Evolutionary conservation across 2,329 filamentous ascomycete genomes (phyloP).

Genomic region (Diaporthe sp.): DNA sequence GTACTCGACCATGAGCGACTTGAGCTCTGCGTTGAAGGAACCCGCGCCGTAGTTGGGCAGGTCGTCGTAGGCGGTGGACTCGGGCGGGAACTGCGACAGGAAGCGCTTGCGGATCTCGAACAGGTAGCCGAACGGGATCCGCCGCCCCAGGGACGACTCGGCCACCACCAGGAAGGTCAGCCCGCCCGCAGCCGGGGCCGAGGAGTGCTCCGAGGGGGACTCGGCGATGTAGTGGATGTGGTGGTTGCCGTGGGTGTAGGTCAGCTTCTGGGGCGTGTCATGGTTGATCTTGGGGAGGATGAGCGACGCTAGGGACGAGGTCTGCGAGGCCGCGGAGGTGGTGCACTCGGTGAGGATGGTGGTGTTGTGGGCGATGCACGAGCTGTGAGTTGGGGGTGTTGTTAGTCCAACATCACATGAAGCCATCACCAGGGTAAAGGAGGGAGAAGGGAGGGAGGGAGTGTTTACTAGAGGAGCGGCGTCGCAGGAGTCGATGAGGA

Average conservation of each 20-base stretch:
- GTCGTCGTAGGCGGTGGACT: slow-evolving; percentile 77
- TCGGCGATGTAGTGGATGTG: slow-evolving; percentile 97
- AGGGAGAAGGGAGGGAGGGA: neutral
- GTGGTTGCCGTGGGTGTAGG: slow-evolving; percentile 90
- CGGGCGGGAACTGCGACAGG: slow-evolving; percentile 75
- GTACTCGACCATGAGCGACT: slow-evolving; percentile 83
- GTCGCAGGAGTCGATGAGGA: slow-evolving; percentile 77
- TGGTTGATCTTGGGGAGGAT: slow-evolving; percentile 97
- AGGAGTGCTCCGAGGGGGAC: slow-evolving; percentile 76
- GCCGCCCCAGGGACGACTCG: slow-evolving; percentile 82
- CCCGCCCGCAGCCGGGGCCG: slow-evolving; percentile 75
- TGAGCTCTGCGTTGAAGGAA: slow-evolving; percentile 85
- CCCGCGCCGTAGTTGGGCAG: slow-evolving; percentile 92
- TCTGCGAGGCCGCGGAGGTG: slow-evolving; percentile 83
- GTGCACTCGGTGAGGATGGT: slow-evolving; percentile 96
- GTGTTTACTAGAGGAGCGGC: slow-evolving; percentile 77
- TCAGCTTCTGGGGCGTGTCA: slow-evolving; percentile 84
- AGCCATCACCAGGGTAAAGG: neutral
- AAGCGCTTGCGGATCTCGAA: slow-evolving; percentile 93
- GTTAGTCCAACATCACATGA: slow-evolving; percentile 38
- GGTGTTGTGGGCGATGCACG: slow-evolving; percentile 92
- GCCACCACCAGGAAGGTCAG: slow-evolving; percentile 94
- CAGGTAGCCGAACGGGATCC: slow-evolving; percentile 93
- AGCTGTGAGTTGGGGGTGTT: slow-evolving; percentile 64
- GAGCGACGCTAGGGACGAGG: slow-evolving; percentile 88